Base-by-base conservation (phyloP, 2,329 filamentous ascomycete species). In the Talaromyces sp. region DNA sequence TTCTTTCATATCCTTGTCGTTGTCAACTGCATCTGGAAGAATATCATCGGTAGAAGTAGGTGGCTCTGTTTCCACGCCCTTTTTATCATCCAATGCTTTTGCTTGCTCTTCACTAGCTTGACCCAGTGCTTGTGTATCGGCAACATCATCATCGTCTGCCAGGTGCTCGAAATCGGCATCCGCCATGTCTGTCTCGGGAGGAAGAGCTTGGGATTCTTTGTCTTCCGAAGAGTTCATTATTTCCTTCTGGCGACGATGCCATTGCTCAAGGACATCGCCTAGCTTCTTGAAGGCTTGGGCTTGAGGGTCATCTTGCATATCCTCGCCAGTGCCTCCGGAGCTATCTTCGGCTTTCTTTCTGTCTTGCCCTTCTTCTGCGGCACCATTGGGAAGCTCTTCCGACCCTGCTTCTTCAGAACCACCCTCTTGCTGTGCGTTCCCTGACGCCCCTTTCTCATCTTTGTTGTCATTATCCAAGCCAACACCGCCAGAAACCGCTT, bases 81-180 rank as follows among this genome's bases (percentile, higher is more conserved):
- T 95, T 55, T 90, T 86, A 67, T 97, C 90, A 70, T 98, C 91
- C 60, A 99, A 83, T 7, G 90, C 88, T 67, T 88, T 88, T 2
- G 90, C 90, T 73, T 97, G 91, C 28, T 99, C 93, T 65, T 96
- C 89, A 11, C 86, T 90, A 5, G 93, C 91, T 44, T 90, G 88
- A 36, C 95, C 96, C 70, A 99, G 84, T 15, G 95, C 95, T 77
- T 99, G 95, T 1, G 92, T 88, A 72, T 97, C 93, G n/a, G 89
- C 85, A 59, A 88, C 83, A 30, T 88, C 85, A 32, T 95, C 85
- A 63, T 97, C 91, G 66, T 97, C 87, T 63, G 89, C 88, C 3
- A 98, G 81, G 76, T 99, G 95, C 77, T 98, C 92, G 71, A 97
- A 97, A 71, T 97, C 92, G n/a, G 85, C 85, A 70, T 88, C 83